Conservation (phyloP, 495 filamentous ascomycete genomes). For the Tuber magnatum region DNA sequence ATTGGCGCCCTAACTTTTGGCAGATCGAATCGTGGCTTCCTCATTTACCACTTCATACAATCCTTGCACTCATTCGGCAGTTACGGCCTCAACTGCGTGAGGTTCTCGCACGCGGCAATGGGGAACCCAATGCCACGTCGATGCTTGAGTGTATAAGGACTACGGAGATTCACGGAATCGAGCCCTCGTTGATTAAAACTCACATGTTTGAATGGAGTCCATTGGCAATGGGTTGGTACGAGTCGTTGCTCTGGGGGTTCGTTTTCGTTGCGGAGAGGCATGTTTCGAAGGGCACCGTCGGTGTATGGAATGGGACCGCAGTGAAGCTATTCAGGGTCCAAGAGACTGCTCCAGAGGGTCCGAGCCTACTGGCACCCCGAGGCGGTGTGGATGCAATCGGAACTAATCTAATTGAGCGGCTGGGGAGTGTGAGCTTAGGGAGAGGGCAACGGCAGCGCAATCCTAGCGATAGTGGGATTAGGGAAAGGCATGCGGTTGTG, state of each 20-base stretch:
- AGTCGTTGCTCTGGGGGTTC: constrained; percentile 90
- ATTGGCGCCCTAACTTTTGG: constrained; percentile 24
- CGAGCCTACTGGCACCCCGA: constrained; percentile 71
- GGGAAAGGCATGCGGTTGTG: constrained; percentile 14
- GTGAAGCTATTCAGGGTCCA: constrained; percentile 88
- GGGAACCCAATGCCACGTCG: constrained; percentile 35
- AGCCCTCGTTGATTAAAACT: constrained; percentile 65
- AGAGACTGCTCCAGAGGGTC: constrained; percentile 69
- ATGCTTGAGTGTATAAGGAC: constrained; percentile 40
- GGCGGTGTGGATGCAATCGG: constrained; percentile 95
- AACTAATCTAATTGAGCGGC: constrained; percentile 77
- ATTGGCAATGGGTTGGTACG: constrained; percentile 90
- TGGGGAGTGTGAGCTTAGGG: constrained; percentile 57
- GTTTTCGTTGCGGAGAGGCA: constrained; percentile 87
- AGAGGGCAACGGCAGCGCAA: constrained; percentile 24
- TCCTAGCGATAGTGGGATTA: constrained; percentile 4
- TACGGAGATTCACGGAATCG: constrained; percentile 55
- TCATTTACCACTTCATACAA: constrained; percentile 82
- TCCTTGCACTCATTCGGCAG: constrained; percentile 69
- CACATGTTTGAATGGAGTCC: constrained; percentile 96
- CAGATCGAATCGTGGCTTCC: constrained; percentile 94
- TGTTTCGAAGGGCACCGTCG: constrained; percentile 78
- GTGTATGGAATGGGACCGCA: constrained; percentile 86
- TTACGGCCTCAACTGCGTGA: constrained; percentile 43
- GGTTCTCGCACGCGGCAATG: constrained; percentile 18